Conservation (phyloP, 129 eudicot genomes). For the Flaveria linearis region DNA sequence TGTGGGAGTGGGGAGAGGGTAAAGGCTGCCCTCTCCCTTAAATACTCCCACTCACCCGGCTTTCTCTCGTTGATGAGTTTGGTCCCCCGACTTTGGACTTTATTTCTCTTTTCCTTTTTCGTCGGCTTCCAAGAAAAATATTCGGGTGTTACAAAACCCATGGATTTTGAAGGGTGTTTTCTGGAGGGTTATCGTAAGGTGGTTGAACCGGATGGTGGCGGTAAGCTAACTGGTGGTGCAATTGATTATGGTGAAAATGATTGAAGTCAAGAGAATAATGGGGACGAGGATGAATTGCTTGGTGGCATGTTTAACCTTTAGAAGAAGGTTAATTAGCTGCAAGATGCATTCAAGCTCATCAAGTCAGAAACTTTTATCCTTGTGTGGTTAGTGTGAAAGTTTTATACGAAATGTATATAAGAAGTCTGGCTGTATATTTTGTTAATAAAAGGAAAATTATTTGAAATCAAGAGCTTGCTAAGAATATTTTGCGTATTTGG, state of each 20-base stretch:
- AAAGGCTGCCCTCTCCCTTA: too few relatives aligned
- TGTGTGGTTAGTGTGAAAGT: conserved; percentile 32
- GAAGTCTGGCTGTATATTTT: conserved; percentile 7
- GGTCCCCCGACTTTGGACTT: too few relatives aligned
- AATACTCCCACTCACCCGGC: too few relatives aligned
- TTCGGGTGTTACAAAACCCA: too few relatives aligned
- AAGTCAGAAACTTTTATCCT: conserved; percentile 9
- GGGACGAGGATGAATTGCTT: conserved; percentile 52
- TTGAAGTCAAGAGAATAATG: conserved; percentile 33
- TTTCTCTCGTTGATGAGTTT: too few relatives aligned
- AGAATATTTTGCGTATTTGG: background rate
- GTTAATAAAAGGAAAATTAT: background rate
- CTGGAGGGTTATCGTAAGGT: conserved; percentile 56
- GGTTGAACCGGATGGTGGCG: conserved; percentile 31
- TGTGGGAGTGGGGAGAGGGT: too few relatives aligned
- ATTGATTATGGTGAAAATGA: conserved; percentile 32
- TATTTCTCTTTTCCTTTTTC: too few relatives aligned
- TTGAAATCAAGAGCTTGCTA: conserved; percentile 12
- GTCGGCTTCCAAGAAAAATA: too few relatives aligned
- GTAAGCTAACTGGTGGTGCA: conserved; percentile 25
- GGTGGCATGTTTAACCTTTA: conserved; percentile 65
- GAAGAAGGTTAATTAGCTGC: conserved; percentile 46
- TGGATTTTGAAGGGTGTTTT: conserved; percentile 41
- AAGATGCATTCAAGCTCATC: conserved; percentile 13
- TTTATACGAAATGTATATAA: conserved; percentile 40